Base-by-base conservation (phyloP, 2,329 filamentous ascomycete species). In the Pseudogymnoascus sp. region DNA sequence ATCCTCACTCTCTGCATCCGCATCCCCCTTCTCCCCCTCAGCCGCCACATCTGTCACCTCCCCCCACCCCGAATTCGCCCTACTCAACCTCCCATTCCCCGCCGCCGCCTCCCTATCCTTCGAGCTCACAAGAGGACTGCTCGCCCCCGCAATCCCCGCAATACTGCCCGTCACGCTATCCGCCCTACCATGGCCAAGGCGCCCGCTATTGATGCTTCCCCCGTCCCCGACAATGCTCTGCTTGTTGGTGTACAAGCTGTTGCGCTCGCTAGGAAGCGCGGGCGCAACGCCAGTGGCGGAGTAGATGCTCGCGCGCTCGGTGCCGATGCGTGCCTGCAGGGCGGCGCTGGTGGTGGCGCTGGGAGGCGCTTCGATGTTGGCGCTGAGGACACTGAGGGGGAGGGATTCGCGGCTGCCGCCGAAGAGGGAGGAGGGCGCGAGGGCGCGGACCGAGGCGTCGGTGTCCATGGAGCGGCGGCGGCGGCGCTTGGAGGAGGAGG, bases 161-260 rank as follows among this genome's bases (percentile, higher is more conserved):
- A 92, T 87, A 74, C 89, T 93, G 26, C 90, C 89, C 65, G 81
- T 89, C 62, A 93, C 85, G 75, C 92, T 96, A 73, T 96, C 91
- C 60, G 90, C 88, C 66, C 91, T 83, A 2, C 84, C 85, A 73
- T 96, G 93, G 0, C 90, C 89, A 2, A 90, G 74, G 1, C 89
- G 77, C 0, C 90, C 91, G 73, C 91, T 96, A 62, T 90, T 84
- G 31, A 96, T 79, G 71, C 91, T 96, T 8, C 87, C 86, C 1
- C 84, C 89, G 68, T 96, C 91, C 4, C 82, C 85, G 56, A 73
- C 72, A 60, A 80, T 74, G 46, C 76, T 75, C 65, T 78, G 75
- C 62, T 72, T 74, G 8, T 85, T 85, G 28, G 89, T 85, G 71
- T 96, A 93, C 66, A 89, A 84, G 75, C 90, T 96, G 73, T 89